phyloP scores from a whole-genome alignment of 345 rosid species.

The Linum usitatissimum region DNA sequence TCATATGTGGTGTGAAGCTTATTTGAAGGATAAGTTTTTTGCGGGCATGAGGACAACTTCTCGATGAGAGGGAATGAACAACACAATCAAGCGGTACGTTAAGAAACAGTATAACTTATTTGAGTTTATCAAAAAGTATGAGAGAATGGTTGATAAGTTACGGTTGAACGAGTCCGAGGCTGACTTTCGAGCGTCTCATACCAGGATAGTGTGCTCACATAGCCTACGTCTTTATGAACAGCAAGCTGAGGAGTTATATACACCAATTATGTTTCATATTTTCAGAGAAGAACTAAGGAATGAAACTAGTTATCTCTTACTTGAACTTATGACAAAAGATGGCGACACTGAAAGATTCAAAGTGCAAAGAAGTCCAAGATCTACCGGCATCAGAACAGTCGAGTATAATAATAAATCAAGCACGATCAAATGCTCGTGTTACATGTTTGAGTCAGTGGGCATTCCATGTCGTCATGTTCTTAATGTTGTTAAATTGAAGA shows the following conservation, averaged over 20 bases:
- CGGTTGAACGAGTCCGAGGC: neutral
- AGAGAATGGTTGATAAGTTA: neutral
- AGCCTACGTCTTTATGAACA: neutral
- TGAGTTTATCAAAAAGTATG: neutral
- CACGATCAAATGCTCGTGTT: neutral
- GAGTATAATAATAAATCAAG: neutral
- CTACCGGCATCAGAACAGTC: neutral
- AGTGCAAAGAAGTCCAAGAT: neutral
- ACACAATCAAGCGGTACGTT: neutral
- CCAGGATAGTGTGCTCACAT: neutral
- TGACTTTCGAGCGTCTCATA: neutral
- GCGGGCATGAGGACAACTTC: neutral
- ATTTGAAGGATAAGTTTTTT: neutral
- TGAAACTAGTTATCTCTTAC: neutral
- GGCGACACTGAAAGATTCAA: neutral
- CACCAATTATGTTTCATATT: neutral
- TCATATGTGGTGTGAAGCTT: neutral
- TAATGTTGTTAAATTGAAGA: neutral
- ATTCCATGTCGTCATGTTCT: neutral
- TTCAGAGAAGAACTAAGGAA: neutral
- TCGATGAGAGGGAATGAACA: neutral
- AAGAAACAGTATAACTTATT: too few species aligned
- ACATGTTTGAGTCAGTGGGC: neutral
- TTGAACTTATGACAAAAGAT: neutral
- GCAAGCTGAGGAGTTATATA: neutral